These are phyloP conservation scores for Pestalotiopsis sp. DNA, from an alignment of 2,329 filamentous ascomycete species.

Conservation along the genomic window DNA sequence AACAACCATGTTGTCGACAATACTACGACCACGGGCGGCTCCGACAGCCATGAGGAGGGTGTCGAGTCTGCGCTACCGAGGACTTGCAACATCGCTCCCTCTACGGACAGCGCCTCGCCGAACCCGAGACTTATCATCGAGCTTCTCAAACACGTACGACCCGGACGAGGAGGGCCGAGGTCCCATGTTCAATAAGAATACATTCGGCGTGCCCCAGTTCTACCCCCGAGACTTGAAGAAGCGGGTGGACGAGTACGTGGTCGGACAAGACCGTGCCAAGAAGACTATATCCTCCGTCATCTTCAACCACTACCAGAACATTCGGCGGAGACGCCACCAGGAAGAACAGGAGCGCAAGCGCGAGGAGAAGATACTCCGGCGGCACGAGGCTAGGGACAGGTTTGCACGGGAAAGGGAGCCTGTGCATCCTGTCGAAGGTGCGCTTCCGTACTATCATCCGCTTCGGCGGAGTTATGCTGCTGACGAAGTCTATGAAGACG, in stretches of 20 bases:
- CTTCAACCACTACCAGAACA: slow-evolving; percentile 93
- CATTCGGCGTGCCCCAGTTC: slow-evolving; percentile 61
- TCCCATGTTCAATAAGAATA: slow-evolving; percentile 59
- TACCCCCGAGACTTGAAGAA: slow-evolving; percentile 76
- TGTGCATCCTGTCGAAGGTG: slow-evolving; percentile 79
- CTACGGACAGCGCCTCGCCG: slow-evolving; percentile 36
- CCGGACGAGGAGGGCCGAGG: slow-evolving; percentile 54
- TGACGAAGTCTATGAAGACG: slow-evolving; percentile 48
- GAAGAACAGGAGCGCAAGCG: slow-evolving; percentile 64
- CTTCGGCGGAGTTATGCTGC: slow-evolving; percentile 26
- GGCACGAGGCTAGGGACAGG: slow-evolving; percentile 41
- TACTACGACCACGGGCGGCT: slow-evolving; percentile 21
- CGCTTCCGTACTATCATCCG: slow-evolving; percentile 29
- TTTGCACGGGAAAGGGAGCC: slow-evolving; percentile 66
- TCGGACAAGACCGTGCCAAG: slow-evolving; percentile 92
- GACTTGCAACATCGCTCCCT: slow-evolving; percentile 30
- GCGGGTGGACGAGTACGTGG: slow-evolving; percentile 92
- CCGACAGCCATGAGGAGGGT: slow-evolving; percentile 14
- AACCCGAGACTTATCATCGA: slow-evolving; percentile 53
- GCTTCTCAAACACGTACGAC: slow-evolving; percentile 61
- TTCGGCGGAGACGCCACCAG: slow-evolving; percentile 75
- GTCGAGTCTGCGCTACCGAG: slow-evolving; percentile 8
- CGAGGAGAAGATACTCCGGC: slow-evolving; percentile 67
- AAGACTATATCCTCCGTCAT: slow-evolving; percentile 91
- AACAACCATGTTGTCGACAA: slow-evolving; percentile 22